Evolutionary conservation across 2,329 filamentous ascomycete genomes (phyloP).

Genomic region (Diaporthe eres): DNA sequence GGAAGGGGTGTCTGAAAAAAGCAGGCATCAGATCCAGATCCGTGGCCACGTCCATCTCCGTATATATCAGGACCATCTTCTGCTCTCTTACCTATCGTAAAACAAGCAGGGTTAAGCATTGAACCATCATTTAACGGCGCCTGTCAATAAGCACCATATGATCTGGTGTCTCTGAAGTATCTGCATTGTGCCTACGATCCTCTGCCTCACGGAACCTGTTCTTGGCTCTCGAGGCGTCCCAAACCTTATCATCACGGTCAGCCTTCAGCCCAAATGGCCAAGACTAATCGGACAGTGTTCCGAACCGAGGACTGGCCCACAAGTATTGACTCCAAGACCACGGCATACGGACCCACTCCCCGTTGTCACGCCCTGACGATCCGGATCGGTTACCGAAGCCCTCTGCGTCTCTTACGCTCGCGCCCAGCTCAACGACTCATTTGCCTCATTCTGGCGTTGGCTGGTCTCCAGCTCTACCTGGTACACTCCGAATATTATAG

Average conservation of each 20-base stretch:
- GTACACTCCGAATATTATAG: constrained; percentile 27
- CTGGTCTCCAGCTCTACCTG: constrained; percentile 24
- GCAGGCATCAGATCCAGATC: background rate
- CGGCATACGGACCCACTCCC: background rate
- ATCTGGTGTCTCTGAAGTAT: background rate
- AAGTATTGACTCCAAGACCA: background rate
- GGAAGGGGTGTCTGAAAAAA: background rate
- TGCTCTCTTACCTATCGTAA: background rate
- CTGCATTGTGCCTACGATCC: background rate
- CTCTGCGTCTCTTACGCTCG: constrained; percentile 29
- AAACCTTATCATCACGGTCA: background rate
- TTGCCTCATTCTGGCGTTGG: constrained; percentile 7
- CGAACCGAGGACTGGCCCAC: background rate
- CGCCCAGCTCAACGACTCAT: constrained; percentile 26
- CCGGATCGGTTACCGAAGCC: constrained; percentile 14
- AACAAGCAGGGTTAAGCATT: background rate
- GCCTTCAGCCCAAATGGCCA: constrained; percentile 21
- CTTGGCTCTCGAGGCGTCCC: background rate
- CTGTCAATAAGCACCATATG: background rate
- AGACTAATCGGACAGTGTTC: constrained; percentile 5
- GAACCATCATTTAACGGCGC: background rate
- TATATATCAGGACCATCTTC: background rate
- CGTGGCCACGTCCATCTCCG: background rate
- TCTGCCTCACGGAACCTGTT: background rate
- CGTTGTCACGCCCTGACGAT: constrained; percentile 7